Conservation (phyloP, 2,329 filamentous ascomycete species). For the Berkeleyomyces rouxiae region DNA sequence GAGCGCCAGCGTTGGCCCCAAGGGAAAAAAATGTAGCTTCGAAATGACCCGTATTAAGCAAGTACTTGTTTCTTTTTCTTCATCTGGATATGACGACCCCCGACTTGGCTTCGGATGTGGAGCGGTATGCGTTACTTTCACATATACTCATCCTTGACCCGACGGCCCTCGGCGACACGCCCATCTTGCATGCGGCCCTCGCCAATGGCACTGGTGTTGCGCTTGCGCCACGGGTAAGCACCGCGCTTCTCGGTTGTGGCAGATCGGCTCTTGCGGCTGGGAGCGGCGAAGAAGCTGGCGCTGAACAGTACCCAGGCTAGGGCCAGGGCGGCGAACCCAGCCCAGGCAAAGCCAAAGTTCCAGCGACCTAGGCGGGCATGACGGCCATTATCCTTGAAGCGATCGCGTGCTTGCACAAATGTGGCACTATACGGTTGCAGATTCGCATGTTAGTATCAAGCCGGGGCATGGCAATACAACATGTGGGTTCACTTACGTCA, state of each 20-base stretch:
- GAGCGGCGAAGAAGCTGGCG: constrained; percentile 29
- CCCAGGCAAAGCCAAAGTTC: constrained; percentile 66
- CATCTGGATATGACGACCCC: neutral
- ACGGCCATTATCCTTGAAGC: constrained; percentile 40
- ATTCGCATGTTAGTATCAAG: constrained; percentile 15
- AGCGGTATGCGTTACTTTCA: constrained; percentile 20
- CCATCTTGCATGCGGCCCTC: constrained; percentile 20
- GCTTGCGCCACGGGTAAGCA: constrained; percentile 11
- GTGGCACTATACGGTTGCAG: constrained; percentile 25
- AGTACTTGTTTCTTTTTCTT: neutral
- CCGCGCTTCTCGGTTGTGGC: constrained; percentile 10
- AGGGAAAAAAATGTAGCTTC: neutral
- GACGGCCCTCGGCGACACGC: constrained; percentile 27
- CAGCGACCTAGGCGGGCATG: constrained; percentile 46
- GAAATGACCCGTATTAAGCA: neutral
- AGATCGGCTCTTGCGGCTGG: constrained; percentile 23
- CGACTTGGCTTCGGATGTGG: neutral
- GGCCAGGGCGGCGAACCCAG: constrained; percentile 47
- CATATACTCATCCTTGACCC: constrained; percentile 56
- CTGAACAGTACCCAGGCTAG: constrained; percentile 53
- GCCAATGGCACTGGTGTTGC: constrained; percentile 25
- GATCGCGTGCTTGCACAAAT: constrained; percentile 53
- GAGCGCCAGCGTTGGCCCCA: neutral
- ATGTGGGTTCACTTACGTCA: constrained; percentile 45
- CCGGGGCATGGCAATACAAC: neutral